phyloP scores from a whole-genome alignment of 2,329 filamentous ascomycete species.

The Lasiodiplodia gonubiensis region DNA sequence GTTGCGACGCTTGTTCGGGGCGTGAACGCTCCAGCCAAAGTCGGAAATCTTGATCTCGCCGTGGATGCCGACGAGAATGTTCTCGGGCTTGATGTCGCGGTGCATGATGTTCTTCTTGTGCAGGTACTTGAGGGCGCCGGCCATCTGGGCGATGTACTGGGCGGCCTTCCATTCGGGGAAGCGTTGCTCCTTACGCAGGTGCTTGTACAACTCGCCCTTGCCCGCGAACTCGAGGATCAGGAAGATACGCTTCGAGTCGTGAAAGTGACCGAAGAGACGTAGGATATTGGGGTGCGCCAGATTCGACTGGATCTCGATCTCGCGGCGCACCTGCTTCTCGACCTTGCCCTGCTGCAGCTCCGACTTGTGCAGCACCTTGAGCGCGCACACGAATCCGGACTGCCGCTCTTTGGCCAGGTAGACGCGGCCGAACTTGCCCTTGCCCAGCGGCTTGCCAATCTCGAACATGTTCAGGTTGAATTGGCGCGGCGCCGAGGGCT shows the following conservation, averaged over 20 bases:
- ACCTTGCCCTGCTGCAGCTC: constrained; percentile 81
- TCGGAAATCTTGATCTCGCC: constrained; percentile 99
- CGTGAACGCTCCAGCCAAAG: constrained; percentile 98
- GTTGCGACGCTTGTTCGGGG: constrained; percentile 88
- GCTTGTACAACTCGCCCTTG: constrained; percentile 87
- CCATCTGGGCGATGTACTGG: constrained; percentile 89
- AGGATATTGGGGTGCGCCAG: constrained; percentile 85
- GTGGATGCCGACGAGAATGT: constrained; percentile 93
- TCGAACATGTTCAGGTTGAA: constrained; percentile 95
- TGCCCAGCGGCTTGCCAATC: constrained; percentile 83
- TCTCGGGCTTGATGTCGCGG: constrained; percentile 96
- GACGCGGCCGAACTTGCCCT: constrained; percentile 86
- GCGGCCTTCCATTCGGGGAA: constrained; percentile 88
- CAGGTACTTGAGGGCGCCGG: constrained; percentile 84
- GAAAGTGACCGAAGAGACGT: constrained; percentile 84
- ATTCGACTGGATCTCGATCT: constrained; percentile 90
- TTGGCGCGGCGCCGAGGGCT: constrained; percentile 52
- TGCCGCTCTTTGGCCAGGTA: constrained; percentile 82
- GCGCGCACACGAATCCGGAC: constrained; percentile 81
- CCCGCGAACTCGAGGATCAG: constrained; percentile 86
- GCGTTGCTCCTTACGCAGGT: constrained; percentile 75
- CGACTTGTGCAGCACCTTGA: constrained; percentile 86
- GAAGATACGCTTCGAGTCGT: constrained; percentile 87
- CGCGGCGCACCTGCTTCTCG: constrained; percentile 84
- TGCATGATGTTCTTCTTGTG: constrained; percentile 98